Evolutionary conservation across 108 stramenopile genomes (phyloP).

Genomic region (Phaeodactylum tricornutum): DNA sequence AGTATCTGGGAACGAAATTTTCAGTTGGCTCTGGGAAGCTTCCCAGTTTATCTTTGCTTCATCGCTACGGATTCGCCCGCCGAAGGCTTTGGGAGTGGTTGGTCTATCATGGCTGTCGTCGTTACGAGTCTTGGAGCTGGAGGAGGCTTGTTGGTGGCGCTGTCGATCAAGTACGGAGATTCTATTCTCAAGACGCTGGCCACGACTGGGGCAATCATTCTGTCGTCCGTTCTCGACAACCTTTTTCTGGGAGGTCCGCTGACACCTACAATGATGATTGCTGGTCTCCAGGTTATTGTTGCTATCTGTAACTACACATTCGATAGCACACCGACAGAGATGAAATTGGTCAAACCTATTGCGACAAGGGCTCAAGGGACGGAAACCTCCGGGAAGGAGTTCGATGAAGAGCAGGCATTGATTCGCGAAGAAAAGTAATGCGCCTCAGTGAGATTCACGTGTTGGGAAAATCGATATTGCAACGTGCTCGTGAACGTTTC

Average conservation of each 20-base stretch:
- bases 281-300: slow-evolving; percentile 66
- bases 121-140: slow-evolving; percentile 71
- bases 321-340: slow-evolving; percentile 44
- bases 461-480: too few relatives aligned
- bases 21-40: slow-evolving; percentile 65
- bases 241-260: slow-evolving; percentile 60
- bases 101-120: slow-evolving; percentile 44
- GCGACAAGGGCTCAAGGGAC: too few relatives aligned
- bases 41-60: slow-evolving; percentile 63
- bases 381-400: too few relatives aligned
- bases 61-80: slow-evolving; percentile 41
- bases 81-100: slow-evolving; percentile 57
- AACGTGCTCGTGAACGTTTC: too few relatives aligned
- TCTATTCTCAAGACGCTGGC: slow-evolving; percentile 91
- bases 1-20: slow-evolving; percentile 91
- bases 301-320: slow-evolving; percentile 79
- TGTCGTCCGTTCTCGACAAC: slow-evolving; percentile 61
- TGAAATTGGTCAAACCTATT: too few relatives aligned
- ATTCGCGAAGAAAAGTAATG: too few relatives aligned
- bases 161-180: slow-evolving; percentile 91
- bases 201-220: slow-evolving; percentile 74
- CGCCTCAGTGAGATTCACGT: too few relatives aligned
- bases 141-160: slow-evolving; percentile 86
- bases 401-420: too few relatives aligned
- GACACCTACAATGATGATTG: slow-evolving; percentile 68